A percentile compares a stretch with the other conserved stretches of the same genome.
Conservation (phyloP, 805 yeast genomes). For the Candida lessepsii region DNA sequence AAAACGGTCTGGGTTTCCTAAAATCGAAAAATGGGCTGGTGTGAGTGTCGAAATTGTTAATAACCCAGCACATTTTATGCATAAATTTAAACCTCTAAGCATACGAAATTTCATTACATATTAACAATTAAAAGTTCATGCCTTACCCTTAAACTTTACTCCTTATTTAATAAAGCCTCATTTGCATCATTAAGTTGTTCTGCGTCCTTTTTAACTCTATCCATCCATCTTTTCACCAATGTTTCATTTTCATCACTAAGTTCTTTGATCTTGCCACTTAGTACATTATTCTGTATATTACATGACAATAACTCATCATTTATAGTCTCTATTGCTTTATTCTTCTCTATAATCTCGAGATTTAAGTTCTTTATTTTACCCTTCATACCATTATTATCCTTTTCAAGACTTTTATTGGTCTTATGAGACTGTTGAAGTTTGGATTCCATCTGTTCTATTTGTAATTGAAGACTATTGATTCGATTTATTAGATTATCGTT, state of each 20-base stretch:
- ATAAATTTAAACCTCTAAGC: too few species aligned
- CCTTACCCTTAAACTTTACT: too few species aligned
- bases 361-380: slow-evolving; percentile 22
- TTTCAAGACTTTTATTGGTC: slow-evolving; percentile 18
- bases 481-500: slow-evolving; percentile 10
- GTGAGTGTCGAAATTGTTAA: too few species aligned
- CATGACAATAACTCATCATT: slow-evolving; percentile 66
- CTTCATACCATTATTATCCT: slow-evolving; percentile 18
- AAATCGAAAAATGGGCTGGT: too few species aligned
- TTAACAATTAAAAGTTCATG: too few species aligned
- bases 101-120: too few species aligned
- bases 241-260: slow-evolving; percentile 49
- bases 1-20: too few species aligned
- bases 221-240: slow-evolving; percentile 47
- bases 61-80: too few species aligned
- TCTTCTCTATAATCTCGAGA: slow-evolving; percentile 43
- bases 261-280: slow-evolving; percentile 35
- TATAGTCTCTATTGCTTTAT: slow-evolving; percentile 54
- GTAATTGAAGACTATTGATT: slow-evolving; percentile 16
- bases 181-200: slow-evolving; percentile 55
- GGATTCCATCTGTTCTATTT: slow-evolving; percentile 23
- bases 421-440: slow-evolving; percentile 13
- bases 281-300: slow-evolving; percentile 56
- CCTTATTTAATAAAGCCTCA: slow-evolving; percentile 15
- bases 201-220: slow-evolving; percentile 51